Evolutionary conservation across 139 green algal genomes (phyloP).

Genomic region (Chloropicon primus): DNA sequence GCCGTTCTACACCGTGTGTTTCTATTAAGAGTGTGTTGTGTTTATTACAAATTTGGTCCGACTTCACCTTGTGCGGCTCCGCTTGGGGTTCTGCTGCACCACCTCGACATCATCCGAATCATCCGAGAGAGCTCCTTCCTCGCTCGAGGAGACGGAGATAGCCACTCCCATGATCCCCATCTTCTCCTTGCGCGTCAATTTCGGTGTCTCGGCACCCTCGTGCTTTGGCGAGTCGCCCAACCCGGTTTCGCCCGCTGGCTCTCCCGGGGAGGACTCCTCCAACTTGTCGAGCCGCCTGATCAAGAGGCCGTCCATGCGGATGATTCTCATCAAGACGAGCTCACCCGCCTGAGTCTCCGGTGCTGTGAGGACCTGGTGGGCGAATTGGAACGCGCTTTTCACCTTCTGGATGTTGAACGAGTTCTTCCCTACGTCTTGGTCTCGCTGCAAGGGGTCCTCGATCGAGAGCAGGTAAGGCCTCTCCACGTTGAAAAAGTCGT

Average conservation of each 20-base stretch:
- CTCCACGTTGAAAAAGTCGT: constrained; percentile 13
- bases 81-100: neutral
- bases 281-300: neutral
- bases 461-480: constrained; percentile 54
- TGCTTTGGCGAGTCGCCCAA: neutral
- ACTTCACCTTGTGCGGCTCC: neutral
- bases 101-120: neutral
- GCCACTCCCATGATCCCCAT: neutral
- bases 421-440: constrained; percentile 49
- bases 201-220: neutral
- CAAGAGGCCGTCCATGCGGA: neutral
- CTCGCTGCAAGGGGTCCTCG: constrained; percentile 62
- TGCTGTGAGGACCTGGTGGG: neutral
- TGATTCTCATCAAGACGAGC: neutral
- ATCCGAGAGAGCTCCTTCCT: neutral
- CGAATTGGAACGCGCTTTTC: neutral
- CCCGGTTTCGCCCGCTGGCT: no score
- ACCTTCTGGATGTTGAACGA: constrained; percentile 19
- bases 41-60: constrained; percentile 22
- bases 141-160: neutral
- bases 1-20: constrained; percentile 54
- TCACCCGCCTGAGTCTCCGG: neutral
- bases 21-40: constrained; percentile 27
- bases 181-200: neutral
- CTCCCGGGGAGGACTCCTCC: no score